Base-by-base conservation (phyloP, 2,329 filamentous ascomycete species). In the Fusarium palustre region DNA sequence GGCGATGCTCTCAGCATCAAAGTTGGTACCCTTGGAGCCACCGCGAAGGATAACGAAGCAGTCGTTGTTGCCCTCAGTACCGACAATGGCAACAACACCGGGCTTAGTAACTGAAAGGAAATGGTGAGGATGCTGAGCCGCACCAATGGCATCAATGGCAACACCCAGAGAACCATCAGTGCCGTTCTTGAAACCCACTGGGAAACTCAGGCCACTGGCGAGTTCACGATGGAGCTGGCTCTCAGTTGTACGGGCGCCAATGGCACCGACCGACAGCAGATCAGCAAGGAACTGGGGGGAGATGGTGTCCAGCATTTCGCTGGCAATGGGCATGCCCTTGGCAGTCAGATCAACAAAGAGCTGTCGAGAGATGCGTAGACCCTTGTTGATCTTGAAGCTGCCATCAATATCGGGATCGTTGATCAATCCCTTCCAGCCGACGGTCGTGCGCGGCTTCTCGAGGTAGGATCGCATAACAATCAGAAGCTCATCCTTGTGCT, bases 381-480 rank as follows among this genome's bases (percentile, higher is more conserved):
- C 96, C 86, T 98, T 98, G 87, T 98, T 98, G 84, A 99, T 98
- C 83, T 97, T 90, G 91, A 97, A 98, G 81, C 92, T 96, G 80
- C 97, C 95, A 81, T 98, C 94, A 78, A 99, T 97, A 77, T 98
- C 95, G 3, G 96, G 96, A 81, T 99, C 96, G 80, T 99, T 98
- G 84, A 99, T 97, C 75, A 99, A 85, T 50, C 96, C 96, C 85
- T 99, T 99, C 96, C 96, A 99, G 73, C 96, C 96, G 30, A 99
- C 93, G 0, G 96, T 99, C 30, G 96, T 99, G 70, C 96, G 90
- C 24, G 96, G 96, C 87, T 99, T 99, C 87, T 99, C 96, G 64
- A 99, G 89, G 87, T 99, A 99, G 69, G 93, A 92, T 74, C 96
- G 92, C 96, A 99, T 99, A 66, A 99, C 91, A 73, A 99, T 96